Conservation (phyloP, 2,329 filamentous ascomycete species). For the Fusarium haematococcum region DNA sequence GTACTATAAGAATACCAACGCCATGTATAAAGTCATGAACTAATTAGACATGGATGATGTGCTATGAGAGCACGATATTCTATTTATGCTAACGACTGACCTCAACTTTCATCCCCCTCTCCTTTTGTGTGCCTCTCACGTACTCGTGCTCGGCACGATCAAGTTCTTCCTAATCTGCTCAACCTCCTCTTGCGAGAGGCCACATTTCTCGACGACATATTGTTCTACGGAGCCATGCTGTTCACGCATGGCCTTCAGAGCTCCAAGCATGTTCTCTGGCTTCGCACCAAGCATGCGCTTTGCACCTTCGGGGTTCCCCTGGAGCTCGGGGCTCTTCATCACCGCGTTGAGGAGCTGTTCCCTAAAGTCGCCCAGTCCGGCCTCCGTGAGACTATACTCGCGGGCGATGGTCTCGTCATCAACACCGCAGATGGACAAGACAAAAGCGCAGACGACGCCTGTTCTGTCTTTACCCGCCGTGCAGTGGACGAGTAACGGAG, state of each 20-base stretch:
- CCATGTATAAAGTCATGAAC: constrained; percentile 38
- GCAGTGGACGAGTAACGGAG: constrained; percentile 76
- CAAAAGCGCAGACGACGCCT: constrained; percentile 74
- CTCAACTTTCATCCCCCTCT: not conserved
- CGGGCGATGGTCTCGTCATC: constrained; percentile 68
- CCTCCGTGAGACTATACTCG: constrained; percentile 77
- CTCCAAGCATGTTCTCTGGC: constrained; percentile 62
- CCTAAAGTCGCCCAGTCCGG: constrained; percentile 67
- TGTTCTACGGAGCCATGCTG: constrained; percentile 73
- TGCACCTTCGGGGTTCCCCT: constrained; percentile 58
- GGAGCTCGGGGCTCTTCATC: constrained; percentile 62
- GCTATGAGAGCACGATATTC: not conserved
- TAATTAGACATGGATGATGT: constrained; percentile 31
- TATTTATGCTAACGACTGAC: not conserved
- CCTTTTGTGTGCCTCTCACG: not conserved
- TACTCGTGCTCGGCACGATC: constrained; percentile 50
- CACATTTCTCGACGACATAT: constrained; percentile 71
- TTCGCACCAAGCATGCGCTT: constrained; percentile 59
- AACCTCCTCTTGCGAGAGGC: constrained; percentile 67
- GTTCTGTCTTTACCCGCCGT: constrained; percentile 84
- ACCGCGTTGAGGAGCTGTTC: constrained; percentile 63
- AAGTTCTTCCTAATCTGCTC: constrained; percentile 64
- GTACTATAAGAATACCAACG: constrained; percentile 44
- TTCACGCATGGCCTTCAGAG: constrained; percentile 65
- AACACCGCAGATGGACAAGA: constrained; percentile 74